A percentile compares a stretch with the other conserved stretches of the same genome.
Conservation (phyloP, 2,329 filamentous ascomycete species). For the Sclerotinia minor region DNA sequence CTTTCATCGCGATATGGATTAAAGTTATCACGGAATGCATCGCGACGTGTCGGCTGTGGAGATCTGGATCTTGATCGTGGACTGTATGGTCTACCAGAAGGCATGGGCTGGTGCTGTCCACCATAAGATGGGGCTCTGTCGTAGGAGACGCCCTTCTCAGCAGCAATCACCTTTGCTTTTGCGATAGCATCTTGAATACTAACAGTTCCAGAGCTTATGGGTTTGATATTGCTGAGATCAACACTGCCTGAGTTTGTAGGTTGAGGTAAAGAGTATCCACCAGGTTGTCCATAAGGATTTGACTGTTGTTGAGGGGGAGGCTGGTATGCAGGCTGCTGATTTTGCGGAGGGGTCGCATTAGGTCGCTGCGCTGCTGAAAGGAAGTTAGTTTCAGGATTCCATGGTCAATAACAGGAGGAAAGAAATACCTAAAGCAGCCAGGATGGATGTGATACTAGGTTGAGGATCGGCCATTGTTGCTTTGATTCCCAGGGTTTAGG, state of each 20-base stretch:
- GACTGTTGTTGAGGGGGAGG: conserved; percentile 49
- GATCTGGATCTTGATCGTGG: conserved; percentile 72
- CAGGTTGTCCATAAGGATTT: conserved; percentile 45
- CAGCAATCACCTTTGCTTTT: conserved; percentile 78
- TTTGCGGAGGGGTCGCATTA: conserved; percentile 50
- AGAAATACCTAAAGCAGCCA: conserved; percentile 51
- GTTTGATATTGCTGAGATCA: conserved; percentile 77
- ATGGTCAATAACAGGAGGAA: background rate
- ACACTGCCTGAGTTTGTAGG: conserved; percentile 74
- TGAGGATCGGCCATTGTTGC: conserved; percentile 47
- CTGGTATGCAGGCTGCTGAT: conserved; percentile 41
- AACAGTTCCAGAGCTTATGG: conserved; percentile 76
- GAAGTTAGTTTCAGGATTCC: conserved; percentile 27
- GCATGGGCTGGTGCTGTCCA: conserved; percentile 48
- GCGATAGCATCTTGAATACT: conserved; percentile 83
- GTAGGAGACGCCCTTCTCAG: conserved; percentile 72
- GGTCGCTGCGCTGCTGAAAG: conserved; percentile 51
- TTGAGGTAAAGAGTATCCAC: conserved; percentile 46
- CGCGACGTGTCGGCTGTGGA: conserved; percentile 65
- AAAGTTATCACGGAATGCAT: conserved; percentile 71
- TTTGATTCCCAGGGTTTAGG: background rate
- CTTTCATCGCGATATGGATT: conserved; percentile 86
- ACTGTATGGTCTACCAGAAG: conserved; percentile 58
- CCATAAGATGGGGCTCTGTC: conserved; percentile 51
- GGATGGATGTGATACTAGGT: conserved; percentile 51